These are phyloP conservation scores for Coemansia sp. DNA, from an alignment of 192 early-diverging fungal species.

Conservation along the genomic window DNA sequence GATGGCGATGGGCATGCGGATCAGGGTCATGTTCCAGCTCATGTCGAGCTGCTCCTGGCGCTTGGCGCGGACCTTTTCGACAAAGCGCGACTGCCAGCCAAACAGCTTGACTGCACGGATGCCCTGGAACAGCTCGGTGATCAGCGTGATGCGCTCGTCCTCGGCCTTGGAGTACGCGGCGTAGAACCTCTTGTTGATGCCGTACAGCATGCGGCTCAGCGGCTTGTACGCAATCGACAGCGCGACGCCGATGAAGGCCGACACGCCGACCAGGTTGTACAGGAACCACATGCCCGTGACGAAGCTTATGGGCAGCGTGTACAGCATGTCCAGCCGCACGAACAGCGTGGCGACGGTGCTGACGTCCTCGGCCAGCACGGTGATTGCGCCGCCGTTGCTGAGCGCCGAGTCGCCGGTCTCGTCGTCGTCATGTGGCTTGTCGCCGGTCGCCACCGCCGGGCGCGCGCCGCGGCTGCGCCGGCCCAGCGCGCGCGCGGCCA, in stretches of 20 bases:
- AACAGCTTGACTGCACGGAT: conserved; percentile 90
- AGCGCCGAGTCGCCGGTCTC: conserved; percentile 42
- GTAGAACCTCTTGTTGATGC: conserved; percentile 50
- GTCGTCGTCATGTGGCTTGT: conserved; percentile 15
- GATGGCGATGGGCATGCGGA: conserved; percentile 43
- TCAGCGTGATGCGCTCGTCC: conserved; percentile 70
- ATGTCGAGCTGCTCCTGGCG: conserved; percentile 61
- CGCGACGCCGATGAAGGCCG: conserved; percentile 70
- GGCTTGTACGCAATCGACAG: conserved; percentile 65
- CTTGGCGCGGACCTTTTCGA: conserved; percentile 62
- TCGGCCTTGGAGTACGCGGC: conserved; percentile 48
- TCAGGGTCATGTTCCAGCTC: conserved; percentile 19
- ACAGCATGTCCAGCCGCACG: conserved; percentile 58
- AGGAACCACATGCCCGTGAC: conserved; percentile 64
- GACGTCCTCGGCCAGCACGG: conserved; percentile 66
- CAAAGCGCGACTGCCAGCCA: conserved; percentile 75
- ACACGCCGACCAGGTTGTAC: conserved; percentile 73
- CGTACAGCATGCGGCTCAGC: conserved; percentile 48
- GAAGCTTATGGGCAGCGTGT: conserved; percentile 61
- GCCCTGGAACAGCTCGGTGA: conserved; percentile 80
- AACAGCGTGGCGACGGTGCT: conserved; percentile 53
- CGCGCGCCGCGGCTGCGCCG: conserved; percentile 57
- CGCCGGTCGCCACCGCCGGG: not conserved
- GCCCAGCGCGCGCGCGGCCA: conserved; percentile 65
- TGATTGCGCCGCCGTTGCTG: conserved; percentile 60